Percentiles rank a stretch among this genome's conserved stretches.
Evolutionary conservation across 2,329 filamentous ascomycete genomes (phyloP).

Genomic region (Aspergillus melleus): DNA sequence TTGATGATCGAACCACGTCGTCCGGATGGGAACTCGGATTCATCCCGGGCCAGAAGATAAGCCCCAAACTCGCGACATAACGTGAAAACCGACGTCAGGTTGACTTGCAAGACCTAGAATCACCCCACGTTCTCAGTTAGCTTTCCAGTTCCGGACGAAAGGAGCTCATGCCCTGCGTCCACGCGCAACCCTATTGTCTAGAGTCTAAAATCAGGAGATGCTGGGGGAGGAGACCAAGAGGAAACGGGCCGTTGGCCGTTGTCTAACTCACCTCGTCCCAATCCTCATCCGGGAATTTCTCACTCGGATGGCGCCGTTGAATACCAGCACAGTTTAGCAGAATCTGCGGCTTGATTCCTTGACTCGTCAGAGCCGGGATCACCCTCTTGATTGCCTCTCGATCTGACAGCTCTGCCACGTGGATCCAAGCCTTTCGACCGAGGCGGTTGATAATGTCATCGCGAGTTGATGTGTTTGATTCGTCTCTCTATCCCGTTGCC

Average conservation of each 20-base stretch:
- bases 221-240: background rate
- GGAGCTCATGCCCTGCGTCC: background rate
- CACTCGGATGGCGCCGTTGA: slow-evolving; percentile 73
- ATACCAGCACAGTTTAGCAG: slow-evolving; percentile 87
- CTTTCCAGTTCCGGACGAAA: background rate
- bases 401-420: slow-evolving; percentile 46
- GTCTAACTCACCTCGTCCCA: slow-evolving; percentile 63
- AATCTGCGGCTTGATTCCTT: slow-evolving; percentile 66
- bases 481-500: slow-evolving; percentile 50
- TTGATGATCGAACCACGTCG: slow-evolving; percentile 65
- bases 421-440: slow-evolving; percentile 44
- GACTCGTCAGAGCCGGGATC: slow-evolving; percentile 39
- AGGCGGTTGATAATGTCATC: slow-evolving; percentile 43
- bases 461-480: slow-evolving; percentile 46
- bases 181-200: background rate
- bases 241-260: background rate
- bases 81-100: slow-evolving; percentile 74
- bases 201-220: background rate
- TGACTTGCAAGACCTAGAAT: slow-evolving; percentile 75
- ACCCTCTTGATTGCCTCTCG: slow-evolving; percentile 42
- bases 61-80: slow-evolving; percentile 37
- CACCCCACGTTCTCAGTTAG: background rate
- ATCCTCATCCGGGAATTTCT: slow-evolving; percentile 73
- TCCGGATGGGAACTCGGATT: slow-evolving; percentile 44
- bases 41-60: slow-evolving; percentile 32